These are phyloP conservation scores for Citropsis articulata DNA, from an alignment of 345 rosid genomes.

Conservation along the genomic window DNA sequence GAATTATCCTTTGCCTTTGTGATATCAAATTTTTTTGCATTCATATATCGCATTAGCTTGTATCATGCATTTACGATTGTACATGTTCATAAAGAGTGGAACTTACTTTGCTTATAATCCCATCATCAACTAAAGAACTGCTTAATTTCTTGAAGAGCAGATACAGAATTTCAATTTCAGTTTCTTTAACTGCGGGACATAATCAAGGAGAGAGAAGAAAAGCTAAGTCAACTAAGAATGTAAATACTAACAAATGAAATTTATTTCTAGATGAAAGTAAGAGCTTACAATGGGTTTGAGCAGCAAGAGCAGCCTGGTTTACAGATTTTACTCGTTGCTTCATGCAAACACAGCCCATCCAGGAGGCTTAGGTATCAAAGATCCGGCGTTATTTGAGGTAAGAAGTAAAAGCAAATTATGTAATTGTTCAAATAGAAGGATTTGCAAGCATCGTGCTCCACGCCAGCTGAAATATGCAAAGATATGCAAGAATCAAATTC, in stretches of 20 bases:
- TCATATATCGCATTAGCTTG: neutral
- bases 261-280: neutral
- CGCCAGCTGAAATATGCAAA: neutral
- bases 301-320: constrained; percentile 29
- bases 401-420: neutral
- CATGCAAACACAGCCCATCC: constrained; percentile 31
- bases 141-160: constrained; percentile 61
- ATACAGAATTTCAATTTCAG: constrained; percentile 52
- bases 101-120: constrained; percentile 58
- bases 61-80: neutral
- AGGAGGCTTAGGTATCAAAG: neutral
- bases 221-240: neutral
- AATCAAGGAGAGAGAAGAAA: neutral
- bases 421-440: neutral
- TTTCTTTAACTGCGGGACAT: constrained; percentile 46
- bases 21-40: neutral
- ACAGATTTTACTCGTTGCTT: constrained; percentile 19
- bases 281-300: constrained; percentile 28
- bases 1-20: neutral
- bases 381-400: neutral
- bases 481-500: neutral
- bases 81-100: neutral
- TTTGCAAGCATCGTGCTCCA: neutral
- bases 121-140: constrained; percentile 54
- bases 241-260: neutral